These are phyloP conservation scores for Peterozyma toletana DNA, from an alignment of 805 yeast genomes.

Conservation along the genomic window DNA sequence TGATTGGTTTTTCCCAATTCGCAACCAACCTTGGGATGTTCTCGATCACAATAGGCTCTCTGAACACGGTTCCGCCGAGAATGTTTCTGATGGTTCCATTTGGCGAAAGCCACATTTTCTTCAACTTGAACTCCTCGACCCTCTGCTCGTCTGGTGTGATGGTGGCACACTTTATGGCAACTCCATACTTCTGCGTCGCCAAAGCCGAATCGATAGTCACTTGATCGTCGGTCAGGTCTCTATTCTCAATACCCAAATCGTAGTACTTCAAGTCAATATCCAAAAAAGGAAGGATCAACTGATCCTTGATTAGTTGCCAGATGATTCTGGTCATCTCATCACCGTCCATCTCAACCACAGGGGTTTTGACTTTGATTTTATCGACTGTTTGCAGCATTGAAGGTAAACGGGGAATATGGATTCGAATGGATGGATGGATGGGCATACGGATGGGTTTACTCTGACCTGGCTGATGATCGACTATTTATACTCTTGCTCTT, in stretches of 20 bases:
- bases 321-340: constrained; percentile 97
- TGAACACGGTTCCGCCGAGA: constrained; percentile 92
- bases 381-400: no score
- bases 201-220: constrained; percentile 86
- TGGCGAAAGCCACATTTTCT: constrained; percentile 97
- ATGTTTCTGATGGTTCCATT: constrained; percentile 96
- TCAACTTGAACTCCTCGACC: constrained; percentile 81
- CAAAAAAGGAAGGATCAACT: constrained; percentile 77
- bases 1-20: constrained; percentile 91
- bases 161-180: constrained; percentile 96
- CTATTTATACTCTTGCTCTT: no score
- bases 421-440: no score
- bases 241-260: constrained; percentile 79
- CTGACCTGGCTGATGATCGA: no score
- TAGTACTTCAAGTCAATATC: constrained; percentile 87
- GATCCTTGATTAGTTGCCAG: constrained; percentile 86
- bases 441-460: no score
- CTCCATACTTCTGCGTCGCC: constrained; percentile 83
- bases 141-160: constrained; percentile 98
- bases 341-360: constrained; percentile 96
- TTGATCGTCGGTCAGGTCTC: constrained; percentile 84
- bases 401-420: no score
- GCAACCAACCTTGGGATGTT: constrained; percentile 87
- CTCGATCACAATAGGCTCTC: constrained; percentile 87
- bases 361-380: constrained; percentile 76